Evolutionary conservation across 2,329 filamentous ascomycete species (phyloP).

Genomic region (Botryotinia globosa): DNA sequence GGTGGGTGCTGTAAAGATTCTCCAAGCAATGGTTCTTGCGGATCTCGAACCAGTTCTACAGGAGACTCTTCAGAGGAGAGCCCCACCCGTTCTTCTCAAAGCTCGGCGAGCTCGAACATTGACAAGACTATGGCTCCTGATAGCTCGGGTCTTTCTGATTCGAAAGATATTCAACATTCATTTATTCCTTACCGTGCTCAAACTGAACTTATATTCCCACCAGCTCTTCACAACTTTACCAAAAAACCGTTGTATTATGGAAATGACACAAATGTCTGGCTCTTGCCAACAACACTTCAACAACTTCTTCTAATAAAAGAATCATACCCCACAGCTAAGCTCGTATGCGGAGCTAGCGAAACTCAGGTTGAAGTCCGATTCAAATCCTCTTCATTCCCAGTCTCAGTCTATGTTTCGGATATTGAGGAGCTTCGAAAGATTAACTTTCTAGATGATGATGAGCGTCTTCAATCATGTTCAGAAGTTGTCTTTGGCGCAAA

Average conservation of each 20-base stretch:
- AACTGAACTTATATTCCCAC: constrained; percentile 91
- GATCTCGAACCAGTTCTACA: constrained; percentile 17
- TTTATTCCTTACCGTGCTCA: constrained; percentile 90
- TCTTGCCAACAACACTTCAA: constrained; percentile 76
- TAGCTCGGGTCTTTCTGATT: not conserved
- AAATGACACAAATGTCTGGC: constrained; percentile 90
- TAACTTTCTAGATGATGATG: constrained; percentile 67
- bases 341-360: constrained; percentile 92
- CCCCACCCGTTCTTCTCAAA: constrained; percentile 47
- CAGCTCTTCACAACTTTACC: constrained; percentile 74
- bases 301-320: constrained; percentile 89
- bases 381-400: constrained; percentile 84
- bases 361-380: constrained; percentile 98
- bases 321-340: constrained; percentile 77
- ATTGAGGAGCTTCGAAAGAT: constrained; percentile 85
- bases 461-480: constrained; percentile 50
- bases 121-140: constrained; percentile 37
- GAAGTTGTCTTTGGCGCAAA: constrained; percentile 69
- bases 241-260: constrained; percentile 82
- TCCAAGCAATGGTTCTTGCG: constrained; percentile 43
- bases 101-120: constrained; percentile 92
- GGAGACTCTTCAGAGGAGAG: constrained; percentile 27
- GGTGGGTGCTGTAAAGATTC: constrained; percentile 67
- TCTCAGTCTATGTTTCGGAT: constrained; percentile 87
- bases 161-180: constrained; percentile 21